Evolutionary conservation across 2,329 filamentous ascomycete genomes (phyloP).

Genomic region (Acarospora socialis): DNA sequence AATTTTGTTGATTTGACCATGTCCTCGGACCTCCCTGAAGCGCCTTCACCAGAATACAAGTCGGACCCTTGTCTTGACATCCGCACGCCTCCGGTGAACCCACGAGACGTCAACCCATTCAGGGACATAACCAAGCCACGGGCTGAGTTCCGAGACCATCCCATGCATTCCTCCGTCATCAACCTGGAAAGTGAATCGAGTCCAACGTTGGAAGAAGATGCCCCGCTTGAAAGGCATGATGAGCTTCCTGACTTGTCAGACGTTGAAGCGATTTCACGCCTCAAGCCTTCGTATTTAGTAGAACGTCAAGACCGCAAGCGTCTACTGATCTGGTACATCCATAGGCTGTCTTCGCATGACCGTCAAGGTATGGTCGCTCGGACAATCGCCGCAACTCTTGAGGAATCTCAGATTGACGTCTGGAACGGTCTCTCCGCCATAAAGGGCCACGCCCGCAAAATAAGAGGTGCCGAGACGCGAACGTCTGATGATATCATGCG

Average conservation of each 20-base stretch:
- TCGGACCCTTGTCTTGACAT: conserved; percentile 17
- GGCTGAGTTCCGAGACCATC: too few relatives aligned
- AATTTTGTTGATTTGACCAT: conserved; percentile 21
- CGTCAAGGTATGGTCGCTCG: conserved; percentile 3
- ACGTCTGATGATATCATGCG: conserved; percentile 13
- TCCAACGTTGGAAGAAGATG: neutral
- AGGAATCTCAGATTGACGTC: neutral
- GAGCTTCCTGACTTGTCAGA: conserved; percentile 6
- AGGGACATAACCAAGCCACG: too few relatives aligned
- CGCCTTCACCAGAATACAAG: conserved; percentile 1
- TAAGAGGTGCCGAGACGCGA: neutral
- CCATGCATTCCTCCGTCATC: too few relatives aligned
- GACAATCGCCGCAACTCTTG: conserved; percentile 1
- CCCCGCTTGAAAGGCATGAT: neutral
- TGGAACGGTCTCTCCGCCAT: neutral
- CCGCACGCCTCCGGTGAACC: conserved; percentile 24
- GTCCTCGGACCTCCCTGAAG: conserved; percentile 8
- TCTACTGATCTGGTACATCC: conserved; percentile 10
- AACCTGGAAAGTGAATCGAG: conserved; percentile 7
- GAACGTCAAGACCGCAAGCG: conserved; percentile 9
- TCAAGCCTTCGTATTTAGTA: conserved; percentile 3
- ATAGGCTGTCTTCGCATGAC: neutral
- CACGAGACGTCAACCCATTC: too few relatives aligned
- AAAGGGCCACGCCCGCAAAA: neutral
- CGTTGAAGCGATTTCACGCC: conserved; percentile 3